Evolutionary conservation across 2,329 filamentous ascomycete species (phyloP), one percentile per base, ranked within the genome.

Genomic region (Aspergillus sp.): DNA sequence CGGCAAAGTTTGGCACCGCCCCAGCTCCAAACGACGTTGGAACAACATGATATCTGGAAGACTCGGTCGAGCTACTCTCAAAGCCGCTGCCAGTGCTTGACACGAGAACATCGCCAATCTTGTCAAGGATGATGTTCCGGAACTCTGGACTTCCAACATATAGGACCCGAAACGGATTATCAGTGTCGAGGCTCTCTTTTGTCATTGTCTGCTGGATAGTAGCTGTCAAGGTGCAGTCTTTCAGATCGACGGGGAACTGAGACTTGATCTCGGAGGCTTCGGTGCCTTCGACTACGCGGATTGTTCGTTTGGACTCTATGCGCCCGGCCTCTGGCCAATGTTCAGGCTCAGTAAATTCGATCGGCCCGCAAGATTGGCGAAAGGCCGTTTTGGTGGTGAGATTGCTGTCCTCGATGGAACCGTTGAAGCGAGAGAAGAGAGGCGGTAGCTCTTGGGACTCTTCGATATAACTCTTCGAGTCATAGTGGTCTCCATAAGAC

Each of bases 1-100:
- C 76, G 13, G 77, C 76, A 61, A 75, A 76, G 38, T 76, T 77
- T 5, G 76, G 72, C 31, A 73, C 64, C 23, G 72, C 66, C 19
- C 72, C 75, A 32, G 70, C 68, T 43, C 75, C 76, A 59, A 76
- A 78, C 0, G 75, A 75, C 9, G 76, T 75, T 10, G 76, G 76
- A 32, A 79, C 72, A 51, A 79, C 72, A 60, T 77, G 76, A 56
- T 76, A 79, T 41, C 74, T 70, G 32, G 75, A 75, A 14, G 74
- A 72, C 48, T 75, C 71, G 17, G 67, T 60, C 17, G 67, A 72
- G 57, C 67, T 70, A 32, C 61, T 64, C 48, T 65, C 67, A 9
- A 64, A 66, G 34, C 64, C 63, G 47, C 64, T 60, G 20, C 58
- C 61, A 17, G 70, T 67, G 54, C 71, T 72, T 16, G 75, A 73